A percentile compares a stretch with the other conserved stretches of the same genome.
Evolutionary conservation across 1,284 basidiomycete genomes (phyloP).

Genomic region (Sporisorium scitamineum): DNA sequence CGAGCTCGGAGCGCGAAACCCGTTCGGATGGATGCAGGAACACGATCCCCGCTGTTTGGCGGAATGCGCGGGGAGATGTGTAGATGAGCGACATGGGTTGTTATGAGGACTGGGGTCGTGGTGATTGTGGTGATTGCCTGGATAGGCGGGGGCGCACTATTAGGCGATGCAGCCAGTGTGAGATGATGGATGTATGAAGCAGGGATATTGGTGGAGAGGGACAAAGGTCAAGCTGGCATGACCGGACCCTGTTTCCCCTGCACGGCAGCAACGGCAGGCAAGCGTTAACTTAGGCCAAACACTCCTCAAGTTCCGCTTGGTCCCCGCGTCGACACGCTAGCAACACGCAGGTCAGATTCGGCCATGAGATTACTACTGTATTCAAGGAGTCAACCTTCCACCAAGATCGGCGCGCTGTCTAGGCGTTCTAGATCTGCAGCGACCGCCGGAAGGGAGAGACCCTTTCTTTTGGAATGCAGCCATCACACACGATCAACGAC

Average conservation of each 20-base stretch:
- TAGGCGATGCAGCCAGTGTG: not conserved
- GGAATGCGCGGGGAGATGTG: constrained; percentile 39
- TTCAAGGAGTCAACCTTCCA: constrained; percentile 4
- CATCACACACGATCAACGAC: too few species aligned
- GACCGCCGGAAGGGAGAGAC: not conserved
- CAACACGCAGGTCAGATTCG: not conserved
- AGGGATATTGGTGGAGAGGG: too few species aligned
- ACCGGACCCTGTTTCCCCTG: too few species aligned
- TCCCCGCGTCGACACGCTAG: not conserved
- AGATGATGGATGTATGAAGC: not conserved
- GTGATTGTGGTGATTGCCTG: not conserved
- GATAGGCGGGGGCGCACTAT: not conserved
- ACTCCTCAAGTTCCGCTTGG: not conserved
- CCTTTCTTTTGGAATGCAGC: constrained; percentile 1
- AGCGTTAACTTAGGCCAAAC: too few species aligned
- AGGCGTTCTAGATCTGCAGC: too few species aligned
- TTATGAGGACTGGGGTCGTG: not conserved
- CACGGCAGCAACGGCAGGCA: too few species aligned
- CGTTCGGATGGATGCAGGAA: constrained; percentile 58
- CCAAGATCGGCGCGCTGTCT: constrained; percentile 21
- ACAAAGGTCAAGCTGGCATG: too few species aligned
- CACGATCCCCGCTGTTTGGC: constrained; percentile 49
- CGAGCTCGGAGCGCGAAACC: constrained; percentile 58
- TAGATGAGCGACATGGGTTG: constrained; percentile 34
- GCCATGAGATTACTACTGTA: not conserved